These are phyloP conservation scores for Fragilariopsis cylindrus DNA, from an alignment of 108 stramenopile species.

Conservation along the genomic window DNA sequence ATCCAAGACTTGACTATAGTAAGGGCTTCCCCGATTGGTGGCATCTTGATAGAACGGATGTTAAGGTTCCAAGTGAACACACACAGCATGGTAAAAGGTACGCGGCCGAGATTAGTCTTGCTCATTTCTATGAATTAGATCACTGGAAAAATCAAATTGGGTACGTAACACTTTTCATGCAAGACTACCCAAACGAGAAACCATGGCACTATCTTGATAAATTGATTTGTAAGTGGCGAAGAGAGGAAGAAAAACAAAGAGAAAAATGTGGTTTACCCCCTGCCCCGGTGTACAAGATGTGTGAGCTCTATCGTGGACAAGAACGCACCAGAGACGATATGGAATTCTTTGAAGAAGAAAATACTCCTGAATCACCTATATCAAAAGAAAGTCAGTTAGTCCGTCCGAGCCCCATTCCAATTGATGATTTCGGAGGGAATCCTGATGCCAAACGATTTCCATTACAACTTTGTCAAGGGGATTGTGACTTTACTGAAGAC, in stretches of 20 bases:
- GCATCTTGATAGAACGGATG: conserved; percentile 51
- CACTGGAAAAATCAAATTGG: conserved; percentile 36
- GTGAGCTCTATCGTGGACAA: conserved; percentile 45
- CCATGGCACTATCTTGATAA: conserved; percentile 45
- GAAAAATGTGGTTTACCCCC: conserved; percentile 34
- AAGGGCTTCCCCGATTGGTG: conserved; percentile 53
- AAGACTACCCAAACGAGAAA: conserved; percentile 33
- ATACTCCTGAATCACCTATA: background rate
- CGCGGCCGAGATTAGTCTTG: conserved; percentile 61
- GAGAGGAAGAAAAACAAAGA: conserved; percentile 39
- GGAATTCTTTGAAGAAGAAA: conserved; percentile 16
- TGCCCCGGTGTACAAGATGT: conserved; percentile 45
- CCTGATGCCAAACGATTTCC: conserved; percentile 33
- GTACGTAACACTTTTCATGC: conserved; percentile 38
- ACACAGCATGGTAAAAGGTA: conserved; percentile 62
- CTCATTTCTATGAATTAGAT: conserved; percentile 44
- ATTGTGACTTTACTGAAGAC: conserved; percentile 62
- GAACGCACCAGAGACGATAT: conserved; percentile 30
- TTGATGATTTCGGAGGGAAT: conserved; percentile 29
- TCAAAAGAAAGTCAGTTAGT: conserved; percentile 3
- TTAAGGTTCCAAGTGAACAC: conserved; percentile 68
- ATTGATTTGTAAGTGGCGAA: conserved; percentile 42
- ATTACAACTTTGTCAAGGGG: conserved; percentile 54
- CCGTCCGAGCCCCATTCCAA: conserved; percentile 23
- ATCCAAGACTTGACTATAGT: conserved; percentile 40